Conservation (phyloP, 148 eudicot species). For the Arctostaphylos glauca region DNA sequence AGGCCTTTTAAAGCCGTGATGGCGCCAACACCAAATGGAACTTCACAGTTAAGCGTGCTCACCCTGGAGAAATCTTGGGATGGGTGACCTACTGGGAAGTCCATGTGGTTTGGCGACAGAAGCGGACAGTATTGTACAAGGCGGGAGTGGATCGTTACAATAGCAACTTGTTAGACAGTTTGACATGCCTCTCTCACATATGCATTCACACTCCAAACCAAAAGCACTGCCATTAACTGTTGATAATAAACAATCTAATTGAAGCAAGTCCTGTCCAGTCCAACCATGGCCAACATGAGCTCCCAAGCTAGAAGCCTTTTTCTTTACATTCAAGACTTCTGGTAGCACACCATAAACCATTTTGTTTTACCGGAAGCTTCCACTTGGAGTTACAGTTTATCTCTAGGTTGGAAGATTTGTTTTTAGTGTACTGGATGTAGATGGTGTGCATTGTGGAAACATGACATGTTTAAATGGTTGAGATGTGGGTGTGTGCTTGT, state of each 20-base stretch:
- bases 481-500: background rate
- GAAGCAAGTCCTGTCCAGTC: background rate
- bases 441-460: background rate
- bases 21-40: too few relatives aligned
- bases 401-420: background rate
- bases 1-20: too few relatives aligned
- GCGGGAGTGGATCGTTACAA: too few relatives aligned
- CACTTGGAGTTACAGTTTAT: background rate
- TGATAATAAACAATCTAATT: background rate
- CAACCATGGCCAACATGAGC: background rate
- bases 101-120: too few relatives aligned
- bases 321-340: background rate
- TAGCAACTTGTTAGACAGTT: background rate
- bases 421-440: background rate
- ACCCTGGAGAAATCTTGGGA: too few relatives aligned
- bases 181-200: background rate
- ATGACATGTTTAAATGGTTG: background rate
- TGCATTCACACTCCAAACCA: background rate
- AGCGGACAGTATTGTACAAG: too few relatives aligned
- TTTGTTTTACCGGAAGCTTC: background rate
- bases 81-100: too few relatives aligned
- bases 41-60: too few relatives aligned
- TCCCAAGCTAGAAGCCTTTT: background rate
- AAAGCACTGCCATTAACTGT: background rate
- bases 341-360: background rate